Percentiles rank a stretch among this genome's conserved stretches.
Conservation (phyloP, 257 asterid genomes). For the Nicotiana tabacum region DNA sequence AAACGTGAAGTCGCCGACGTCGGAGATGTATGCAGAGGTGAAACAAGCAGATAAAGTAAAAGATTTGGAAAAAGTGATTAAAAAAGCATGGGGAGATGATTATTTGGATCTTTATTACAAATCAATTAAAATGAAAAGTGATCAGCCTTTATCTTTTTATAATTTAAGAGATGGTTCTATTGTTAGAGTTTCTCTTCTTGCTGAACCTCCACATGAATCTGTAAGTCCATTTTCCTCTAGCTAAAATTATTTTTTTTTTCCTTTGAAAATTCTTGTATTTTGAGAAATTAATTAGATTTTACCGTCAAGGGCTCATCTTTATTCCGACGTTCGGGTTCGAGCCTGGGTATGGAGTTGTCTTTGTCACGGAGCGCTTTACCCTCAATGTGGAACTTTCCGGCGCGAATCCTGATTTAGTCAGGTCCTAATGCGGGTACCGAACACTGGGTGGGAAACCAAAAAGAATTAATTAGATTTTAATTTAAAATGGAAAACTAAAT, state of each 20-base stretch:
- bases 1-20: neutral
- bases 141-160: neutral
- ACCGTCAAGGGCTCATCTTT: too few relatives aligned
- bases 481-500: neutral
- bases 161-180: conserved; percentile 5
- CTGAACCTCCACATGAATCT: neutral
- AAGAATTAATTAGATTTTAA: neutral
- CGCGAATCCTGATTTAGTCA: too few relatives aligned
- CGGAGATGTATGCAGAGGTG: conserved; percentile 4
- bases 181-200: neutral
- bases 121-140: neutral
- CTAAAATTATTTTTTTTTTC: neutral
- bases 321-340: too few relatives aligned
- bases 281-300: neutral
- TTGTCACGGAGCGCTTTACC: too few relatives aligned
- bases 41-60: conserved; percentile 1
- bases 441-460: too few relatives aligned
- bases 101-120: neutral
- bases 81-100: conserved; percentile 6
- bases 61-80: conserved; percentile 3
- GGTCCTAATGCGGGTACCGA: too few relatives aligned
- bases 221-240: neutral
- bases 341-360: too few relatives aligned
- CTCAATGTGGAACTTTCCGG: too few relatives aligned
- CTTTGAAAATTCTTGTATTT: neutral